Base-by-base conservation (phyloP, 202 grass and related monocot species). In the Hordeum pubiflorum region DNA sequence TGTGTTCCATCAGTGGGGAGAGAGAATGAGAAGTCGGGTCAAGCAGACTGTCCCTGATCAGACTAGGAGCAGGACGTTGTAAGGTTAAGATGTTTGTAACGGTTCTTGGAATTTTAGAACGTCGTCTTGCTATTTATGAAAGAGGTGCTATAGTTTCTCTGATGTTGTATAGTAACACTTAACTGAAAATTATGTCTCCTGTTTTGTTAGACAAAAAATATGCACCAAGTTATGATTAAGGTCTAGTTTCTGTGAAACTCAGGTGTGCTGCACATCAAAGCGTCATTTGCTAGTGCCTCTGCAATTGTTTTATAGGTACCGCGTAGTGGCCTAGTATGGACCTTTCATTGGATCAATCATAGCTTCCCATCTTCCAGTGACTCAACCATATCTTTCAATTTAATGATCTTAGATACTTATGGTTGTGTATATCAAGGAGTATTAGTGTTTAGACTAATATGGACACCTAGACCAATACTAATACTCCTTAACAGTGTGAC, bases 1-100 rank as follows among this genome's bases (percentile, higher is more conserved):
- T 86, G 82, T 94, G 65, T 88, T 98, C 74, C 81, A 84, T 77
- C 76, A 86, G 17, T 92, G 89, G 88, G 88, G 84, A 17, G 86
- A 93, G 62, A 91, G 84, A 94, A 82, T 93, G 81, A 89, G 85
- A 64, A 80, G 79, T 57, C 82, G 81, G 31, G 84, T 94, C 40
- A 89, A 77, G 64, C 44, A 75, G 18, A 82, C 74, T 83, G 69
- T 81, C 62, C 78, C 84, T 61, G 77, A 85, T 85, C 70, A 85
- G 41, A 83, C 84, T 64, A 59, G 78, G 31, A 77, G 33, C 60
- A 71, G 70, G 52, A 66, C 80, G 12, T 80, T 85, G 69, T 89
- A 71, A 89, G 36, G 56, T 64, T 74, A 46, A 6, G 24, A 72
- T 66, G 33, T 31, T 69, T 82, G 66, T 79, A 43, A 54, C 32